phyloP scores from a whole-genome alignment of 345 rosid species.

The Gossypium turneri region DNA sequence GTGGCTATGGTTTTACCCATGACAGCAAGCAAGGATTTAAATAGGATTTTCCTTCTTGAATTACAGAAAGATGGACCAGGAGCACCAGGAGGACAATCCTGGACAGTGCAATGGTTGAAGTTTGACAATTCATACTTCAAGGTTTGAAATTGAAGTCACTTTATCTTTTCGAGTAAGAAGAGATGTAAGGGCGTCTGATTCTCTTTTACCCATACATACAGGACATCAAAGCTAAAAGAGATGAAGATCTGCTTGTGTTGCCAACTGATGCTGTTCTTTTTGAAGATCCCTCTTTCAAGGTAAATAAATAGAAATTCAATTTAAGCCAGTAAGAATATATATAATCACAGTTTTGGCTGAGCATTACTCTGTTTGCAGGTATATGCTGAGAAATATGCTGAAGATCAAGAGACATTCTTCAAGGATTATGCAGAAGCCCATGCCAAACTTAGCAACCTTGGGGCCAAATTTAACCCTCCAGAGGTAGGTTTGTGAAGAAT shows the following conservation, averaged over 20 bases:
- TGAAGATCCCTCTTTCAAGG: slow-evolving; percentile 94
- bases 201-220: slow-evolving; percentile 33
- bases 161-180: neutral
- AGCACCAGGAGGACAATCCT: slow-evolving; percentile 96
- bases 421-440: slow-evolving; percentile 97
- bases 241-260: slow-evolving; percentile 76
- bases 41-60: slow-evolving; percentile 7
- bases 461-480: slow-evolving; percentile 90
- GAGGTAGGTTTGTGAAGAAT: slow-evolving; percentile 51
- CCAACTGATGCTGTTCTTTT: slow-evolving; percentile 92
- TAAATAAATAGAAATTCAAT: slow-evolving; percentile 23
- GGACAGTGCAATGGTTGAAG: slow-evolving; percentile 94
- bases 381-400: slow-evolving; percentile 87
- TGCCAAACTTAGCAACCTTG: slow-evolving; percentile 88
- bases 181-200: slow-evolving; percentile 11
- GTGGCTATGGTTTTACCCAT: neutral
- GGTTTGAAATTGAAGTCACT: slow-evolving; percentile 42
- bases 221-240: slow-evolving; percentile 76
- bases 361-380: slow-evolving; percentile 39
- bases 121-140: slow-evolving; percentile 96
- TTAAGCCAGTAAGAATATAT: neutral
- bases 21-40: slow-evolving; percentile 11
- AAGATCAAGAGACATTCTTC: slow-evolving; percentile 77
- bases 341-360: slow-evolving; percentile 18
- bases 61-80: slow-evolving; percentile 93